Conservation (phyloP, 179 eudicot genomes). For the Camellia oleifera region DNA sequence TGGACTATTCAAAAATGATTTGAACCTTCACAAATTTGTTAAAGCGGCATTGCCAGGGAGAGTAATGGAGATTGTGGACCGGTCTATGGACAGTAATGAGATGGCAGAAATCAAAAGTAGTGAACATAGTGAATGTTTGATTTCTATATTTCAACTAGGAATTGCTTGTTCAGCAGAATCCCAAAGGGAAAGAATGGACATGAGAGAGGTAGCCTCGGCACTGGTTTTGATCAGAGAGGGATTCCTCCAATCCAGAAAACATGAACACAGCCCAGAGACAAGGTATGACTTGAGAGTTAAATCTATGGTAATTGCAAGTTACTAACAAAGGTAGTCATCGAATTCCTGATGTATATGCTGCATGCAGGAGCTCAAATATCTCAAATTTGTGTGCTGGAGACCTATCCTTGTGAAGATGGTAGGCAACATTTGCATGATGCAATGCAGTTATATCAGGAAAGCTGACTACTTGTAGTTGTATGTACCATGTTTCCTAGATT, state of each 20-base stretch:
- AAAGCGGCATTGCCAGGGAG: neutral
- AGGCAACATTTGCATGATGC: no score
- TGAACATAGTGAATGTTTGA: neutral
- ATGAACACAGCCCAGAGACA: no score
- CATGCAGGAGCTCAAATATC: no score
- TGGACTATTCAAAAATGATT: constrained; percentile 1
- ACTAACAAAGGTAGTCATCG: no score
- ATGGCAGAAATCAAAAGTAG: neutral
- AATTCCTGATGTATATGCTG: neutral
- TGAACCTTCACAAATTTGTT: constrained; percentile 18
- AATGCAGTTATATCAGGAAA: neutral
- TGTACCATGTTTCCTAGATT: neutral
- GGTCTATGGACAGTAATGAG: neutral
- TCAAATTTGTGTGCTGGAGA: no score
- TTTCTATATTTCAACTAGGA: constrained; percentile 1
- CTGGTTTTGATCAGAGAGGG: constrained; percentile 1
- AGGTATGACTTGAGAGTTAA: no score
- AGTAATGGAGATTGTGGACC: constrained; percentile 14
- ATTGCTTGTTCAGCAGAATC: constrained; percentile 16
- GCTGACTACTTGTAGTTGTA: neutral
- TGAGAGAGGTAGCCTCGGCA: constrained; percentile 11
- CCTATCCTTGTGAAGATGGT: no score
- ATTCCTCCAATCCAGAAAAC: no score
- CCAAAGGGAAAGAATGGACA: constrained; percentile 14
- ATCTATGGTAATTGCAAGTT: no score